Evolutionary conservation across 768 basidiomycete species (phyloP).

Genomic region (Boletus vermiculosoides): DNA sequence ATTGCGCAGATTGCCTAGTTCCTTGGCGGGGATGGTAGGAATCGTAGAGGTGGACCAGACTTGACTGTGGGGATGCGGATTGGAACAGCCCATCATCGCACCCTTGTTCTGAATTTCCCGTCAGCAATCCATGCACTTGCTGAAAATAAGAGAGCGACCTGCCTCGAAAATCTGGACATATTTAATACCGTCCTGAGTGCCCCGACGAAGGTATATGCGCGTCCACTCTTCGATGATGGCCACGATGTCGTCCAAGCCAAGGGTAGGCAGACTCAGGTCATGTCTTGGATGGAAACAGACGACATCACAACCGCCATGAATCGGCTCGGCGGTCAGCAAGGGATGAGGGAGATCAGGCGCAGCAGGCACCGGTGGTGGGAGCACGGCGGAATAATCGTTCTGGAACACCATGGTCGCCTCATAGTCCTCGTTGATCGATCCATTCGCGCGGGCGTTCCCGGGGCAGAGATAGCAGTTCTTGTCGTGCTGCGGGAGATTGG

Average conservation of each 20-base stretch:
- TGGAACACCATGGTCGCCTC: conserved; percentile 66
- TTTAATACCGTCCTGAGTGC: conserved; percentile 61
- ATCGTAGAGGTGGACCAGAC: conserved; percentile 77
- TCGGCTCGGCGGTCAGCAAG: conserved; percentile 60
- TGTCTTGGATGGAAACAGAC: conserved; percentile 84
- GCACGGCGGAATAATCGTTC: conserved; percentile 82
- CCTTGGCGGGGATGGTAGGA: conserved; percentile 67
- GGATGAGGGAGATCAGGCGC: conserved; percentile 56
- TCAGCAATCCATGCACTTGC: conserved; percentile 1
- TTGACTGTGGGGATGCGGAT: conserved; percentile 93
- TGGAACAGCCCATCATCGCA: conserved; percentile 92
- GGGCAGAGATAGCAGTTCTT: conserved; percentile 85
- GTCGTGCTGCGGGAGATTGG: conserved; percentile 61
- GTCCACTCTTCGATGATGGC: conserved; percentile 74
- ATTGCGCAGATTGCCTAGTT: conserved; percentile 53
- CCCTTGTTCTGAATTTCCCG: conserved; percentile 71
- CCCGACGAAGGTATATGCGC: conserved; percentile 56
- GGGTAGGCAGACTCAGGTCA: conserved; percentile 76
- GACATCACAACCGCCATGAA: conserved; percentile 85
- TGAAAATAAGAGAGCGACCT: conserved; percentile 3
- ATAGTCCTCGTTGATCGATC: conserved; percentile 65
- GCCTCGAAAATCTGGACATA: conserved; percentile 92
- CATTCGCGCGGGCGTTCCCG: conserved; percentile 74
- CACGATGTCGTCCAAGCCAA: conserved; percentile 56
- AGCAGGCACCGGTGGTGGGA: conserved; percentile 58